Conservation (phyloP, 2,329 filamentous ascomycete species). For the Hymenoscyphus scutula region DNA sequence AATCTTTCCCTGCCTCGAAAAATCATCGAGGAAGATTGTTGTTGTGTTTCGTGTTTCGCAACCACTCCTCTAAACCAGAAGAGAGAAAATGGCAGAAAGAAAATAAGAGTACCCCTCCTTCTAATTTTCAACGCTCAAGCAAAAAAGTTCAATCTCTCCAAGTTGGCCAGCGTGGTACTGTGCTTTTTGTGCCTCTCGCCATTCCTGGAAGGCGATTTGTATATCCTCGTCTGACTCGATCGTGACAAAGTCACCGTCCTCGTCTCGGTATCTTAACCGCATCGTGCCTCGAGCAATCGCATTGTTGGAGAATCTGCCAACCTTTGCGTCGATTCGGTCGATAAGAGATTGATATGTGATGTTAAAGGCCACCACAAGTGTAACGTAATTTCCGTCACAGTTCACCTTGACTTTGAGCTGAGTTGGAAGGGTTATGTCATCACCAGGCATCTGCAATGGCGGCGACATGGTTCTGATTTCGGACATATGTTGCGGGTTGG, state of each 20-base stretch:
- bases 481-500: constrained; percentile 34
- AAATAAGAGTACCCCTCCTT: too few relatives aligned
- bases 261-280: constrained; percentile 85
- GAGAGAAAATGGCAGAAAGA: too few relatives aligned
- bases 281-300: constrained; percentile 80
- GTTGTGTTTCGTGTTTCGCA: not conserved
- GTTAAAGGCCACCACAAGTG: constrained; percentile 92
- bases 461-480: constrained; percentile 46
- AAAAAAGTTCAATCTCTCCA: constrained; percentile 88
- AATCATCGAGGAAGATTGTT: not conserved
- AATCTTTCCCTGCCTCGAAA: constrained; percentile 15
- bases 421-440: constrained; percentile 56
- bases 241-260: constrained; percentile 88
- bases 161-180: constrained; percentile 65
- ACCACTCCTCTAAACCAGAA: constrained; percentile 3
- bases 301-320: constrained; percentile 80
- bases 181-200: constrained; percentile 72
- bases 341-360: constrained; percentile 92
- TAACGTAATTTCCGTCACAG: constrained; percentile 87
- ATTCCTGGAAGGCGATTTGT: constrained; percentile 91
- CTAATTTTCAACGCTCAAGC: constrained; percentile 49
- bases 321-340: constrained; percentile 93
- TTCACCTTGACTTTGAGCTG: constrained; percentile 96
- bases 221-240: constrained; percentile 97
- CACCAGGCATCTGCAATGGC: constrained; percentile 36